phyloP scores from a whole-genome alignment of 805 yeast species.

The Yarrowia phangngaensis region DNA sequence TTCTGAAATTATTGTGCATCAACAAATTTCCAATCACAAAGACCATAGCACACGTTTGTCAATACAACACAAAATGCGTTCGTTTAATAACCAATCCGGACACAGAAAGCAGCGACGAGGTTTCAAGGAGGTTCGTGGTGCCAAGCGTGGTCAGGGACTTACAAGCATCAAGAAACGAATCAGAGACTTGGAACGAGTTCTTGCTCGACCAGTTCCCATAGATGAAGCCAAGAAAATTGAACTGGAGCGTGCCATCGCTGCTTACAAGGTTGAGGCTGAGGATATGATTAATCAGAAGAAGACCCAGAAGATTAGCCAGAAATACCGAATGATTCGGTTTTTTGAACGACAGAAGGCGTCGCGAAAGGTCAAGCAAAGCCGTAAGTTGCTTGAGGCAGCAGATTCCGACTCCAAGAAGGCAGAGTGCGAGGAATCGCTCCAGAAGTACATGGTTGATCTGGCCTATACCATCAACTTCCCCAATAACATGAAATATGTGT shows the following conservation, averaged over 20 bases:
- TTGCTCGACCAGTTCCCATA: slow-evolving; percentile 55
- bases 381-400: slow-evolving; percentile 37
- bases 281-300: slow-evolving; percentile 46
- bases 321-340: slow-evolving; percentile 90
- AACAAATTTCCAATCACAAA: background rate
- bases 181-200: slow-evolving; percentile 74
- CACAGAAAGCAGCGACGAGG: slow-evolving; percentile 1
- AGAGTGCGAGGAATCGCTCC: slow-evolving; percentile 39
- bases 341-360: slow-evolving; percentile 84
- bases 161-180: slow-evolving; percentile 76
- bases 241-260: slow-evolving; percentile 65
- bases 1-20: too few species aligned
- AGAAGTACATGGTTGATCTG: slow-evolving; percentile 61
- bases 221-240: slow-evolving; percentile 49
- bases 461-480: slow-evolving; percentile 79
- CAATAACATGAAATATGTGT: slow-evolving; percentile 68
- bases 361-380: slow-evolving; percentile 55
- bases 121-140: slow-evolving; percentile 11
- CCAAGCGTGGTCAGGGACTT: slow-evolving; percentile 28
- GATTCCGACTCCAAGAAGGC: slow-evolving; percentile 32
- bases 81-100: too few species aligned
- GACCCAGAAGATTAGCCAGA: slow-evolving; percentile 55
- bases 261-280: slow-evolving; percentile 56
- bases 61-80: background rate
- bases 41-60: background rate